phyloP scores from a whole-genome alignment of 768 basidiomycete species.

The Mycena metata region DNA sequence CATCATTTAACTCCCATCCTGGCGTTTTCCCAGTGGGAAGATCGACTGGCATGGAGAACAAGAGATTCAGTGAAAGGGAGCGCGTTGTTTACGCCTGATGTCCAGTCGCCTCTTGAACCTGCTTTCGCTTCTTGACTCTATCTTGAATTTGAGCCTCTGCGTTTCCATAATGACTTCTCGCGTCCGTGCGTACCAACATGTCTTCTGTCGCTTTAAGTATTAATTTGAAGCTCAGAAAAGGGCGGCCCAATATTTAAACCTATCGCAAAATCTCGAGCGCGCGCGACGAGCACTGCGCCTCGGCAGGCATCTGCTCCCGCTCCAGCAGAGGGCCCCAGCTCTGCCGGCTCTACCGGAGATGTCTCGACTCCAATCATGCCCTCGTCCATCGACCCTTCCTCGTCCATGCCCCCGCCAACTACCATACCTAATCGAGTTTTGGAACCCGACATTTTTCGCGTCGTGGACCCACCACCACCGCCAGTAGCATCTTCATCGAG shows the following conservation, averaged over 20 bases:
- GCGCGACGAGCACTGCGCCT: conserved; percentile 48
- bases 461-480: conserved; percentile 12
- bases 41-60: conserved; percentile 39
- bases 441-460: conserved; percentile 13
- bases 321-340: conserved; percentile 15
- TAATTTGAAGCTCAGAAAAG: conserved; percentile 65
- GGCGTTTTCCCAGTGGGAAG: conserved; percentile 71
- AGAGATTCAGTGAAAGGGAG: neutral
- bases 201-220: conserved; percentile 2
- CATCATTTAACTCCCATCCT: conserved; percentile 68
- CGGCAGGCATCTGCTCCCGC: conserved; percentile 31
- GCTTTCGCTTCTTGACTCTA: conserved; percentile 16
- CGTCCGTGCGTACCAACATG: conserved; percentile 63
- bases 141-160: conserved; percentile 17
- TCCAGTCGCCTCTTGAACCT: neutral
- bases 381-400: neutral
- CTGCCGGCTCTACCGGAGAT: conserved; percentile 18
- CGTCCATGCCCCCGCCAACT: conserved; percentile 29
- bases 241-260: conserved; percentile 79
- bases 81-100: conserved; percentile 3
- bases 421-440: conserved; percentile 8
- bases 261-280: conserved; percentile 68
- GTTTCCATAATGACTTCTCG: conserved; percentile 60
- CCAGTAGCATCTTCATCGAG: conserved; percentile 23
- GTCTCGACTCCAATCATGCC: conserved; percentile 3